Percentiles rank a stretch among this genome's conserved stretches.
Conservation (phyloP, 2,329 filamentous ascomycete genomes). For the Pestalotiopsis fici region DNA sequence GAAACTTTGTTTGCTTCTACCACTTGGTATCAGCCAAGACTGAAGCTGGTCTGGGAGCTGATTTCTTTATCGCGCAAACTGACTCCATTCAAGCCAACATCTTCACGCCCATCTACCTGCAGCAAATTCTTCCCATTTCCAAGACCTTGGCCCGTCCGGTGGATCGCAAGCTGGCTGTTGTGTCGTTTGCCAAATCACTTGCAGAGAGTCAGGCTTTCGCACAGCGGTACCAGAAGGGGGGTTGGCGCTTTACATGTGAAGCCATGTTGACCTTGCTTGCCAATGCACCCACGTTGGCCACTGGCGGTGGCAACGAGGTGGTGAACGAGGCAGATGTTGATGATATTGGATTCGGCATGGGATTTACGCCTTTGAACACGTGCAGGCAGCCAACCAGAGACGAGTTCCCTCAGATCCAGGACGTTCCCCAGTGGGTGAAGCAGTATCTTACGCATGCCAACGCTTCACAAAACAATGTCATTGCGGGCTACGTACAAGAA, state of each 20-base stretch:
- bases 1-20: conserved; percentile 91
- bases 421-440: conserved; percentile 84
- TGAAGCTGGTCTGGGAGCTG: conserved; percentile 82
- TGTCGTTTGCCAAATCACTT: conserved; percentile 90
- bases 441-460: conserved; percentile 78
- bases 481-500: conserved; percentile 69
- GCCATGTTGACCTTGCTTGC: conserved; percentile 86
- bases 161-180: conserved; percentile 90
- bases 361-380: conserved; percentile 91
- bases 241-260: conserved; percentile 89
- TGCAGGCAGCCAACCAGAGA: conserved; percentile 76
- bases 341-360: conserved; percentile 91
- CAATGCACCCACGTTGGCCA: conserved; percentile 74
- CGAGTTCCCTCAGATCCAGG: conserved; percentile 81
- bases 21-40: conserved; percentile 82
- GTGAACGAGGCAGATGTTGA: conserved; percentile 90
- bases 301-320: conserved; percentile 70
- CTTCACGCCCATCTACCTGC: conserved; percentile 84
- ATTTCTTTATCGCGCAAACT: conserved; percentile 87
- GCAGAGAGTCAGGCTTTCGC: conserved; percentile 85
- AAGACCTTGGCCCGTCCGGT: conserved; percentile 84
- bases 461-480: conserved; percentile 67
- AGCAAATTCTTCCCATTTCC: conserved; percentile 84
- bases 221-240: conserved; percentile 80
- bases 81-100: conserved; percentile 78